Evolutionary conservation across 73 alveolate species (phyloP), one percentile per base, ranked within the genome.

Genomic region (Symbiodinium pilosum): DNA sequence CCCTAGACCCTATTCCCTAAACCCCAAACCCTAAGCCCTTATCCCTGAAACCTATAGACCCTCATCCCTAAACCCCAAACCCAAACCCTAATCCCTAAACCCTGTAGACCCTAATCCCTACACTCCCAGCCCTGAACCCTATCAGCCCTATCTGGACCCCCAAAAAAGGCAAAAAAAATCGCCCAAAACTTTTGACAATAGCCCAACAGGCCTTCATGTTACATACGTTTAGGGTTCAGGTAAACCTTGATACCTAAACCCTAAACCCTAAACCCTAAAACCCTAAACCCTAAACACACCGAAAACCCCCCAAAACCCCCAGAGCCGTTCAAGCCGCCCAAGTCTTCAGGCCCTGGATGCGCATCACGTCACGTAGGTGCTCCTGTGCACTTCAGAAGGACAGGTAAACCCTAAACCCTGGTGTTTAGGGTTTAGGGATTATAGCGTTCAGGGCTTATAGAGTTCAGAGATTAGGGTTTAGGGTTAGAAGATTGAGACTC

Each of bases 291-390:
- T 56, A 2, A 20, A 56, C 0, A 16, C 75, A 3, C 75, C 75
- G 3, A 18, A 56, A 20, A 20, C 4, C n/a, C n/a, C 71, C 71
- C 26, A 54, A 54, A 54, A 3, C 16, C 85, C 85, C 85, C 8
- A 14, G 30, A 30, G 18, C 38, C 43, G 85, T 20, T 2, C 85
- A 71, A 34, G 38, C 21, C 39, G 47, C 98, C 98, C 98, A 92
- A 20, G 98, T 92, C 83, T 75, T 69, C 92, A 92, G 73, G 12
- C 98, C 98, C 84, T 73, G 88, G 56, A 92, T 92, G 30, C 98
- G 98, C 98, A 92, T 92, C 77, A 92, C 98, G 39, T 92, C 98
- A 32, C 44, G 73, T 51, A 88, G 71, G 73, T 81, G 95, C 87
- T 88, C 95, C 95, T 88, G 73, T 64, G 1, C 59, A 14, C 21